phyloP scores from a whole-genome alignment of 345 rosid species.

The Hypericum perforatum region DNA sequence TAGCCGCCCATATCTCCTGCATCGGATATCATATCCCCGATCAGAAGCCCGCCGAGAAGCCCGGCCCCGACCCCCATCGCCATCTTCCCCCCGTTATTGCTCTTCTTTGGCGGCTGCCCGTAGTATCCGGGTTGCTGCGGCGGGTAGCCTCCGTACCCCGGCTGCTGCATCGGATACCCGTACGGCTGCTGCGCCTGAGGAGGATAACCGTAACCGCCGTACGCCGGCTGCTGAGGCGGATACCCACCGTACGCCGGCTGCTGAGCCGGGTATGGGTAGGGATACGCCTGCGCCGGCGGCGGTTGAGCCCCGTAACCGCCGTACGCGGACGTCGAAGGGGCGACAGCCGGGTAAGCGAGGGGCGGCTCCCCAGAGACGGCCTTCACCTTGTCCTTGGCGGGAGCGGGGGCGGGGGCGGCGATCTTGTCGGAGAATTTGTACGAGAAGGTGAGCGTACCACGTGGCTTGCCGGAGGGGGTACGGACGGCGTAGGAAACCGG shows the following conservation, averaged over 20 bases:
- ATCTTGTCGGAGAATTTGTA: conserved; percentile 35
- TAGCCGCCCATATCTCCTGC: no score
- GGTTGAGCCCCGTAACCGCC: not conserved
- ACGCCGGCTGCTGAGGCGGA: conserved; percentile 12
- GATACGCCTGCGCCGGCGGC: conserved; percentile 7
- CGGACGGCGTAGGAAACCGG: conserved; percentile 20
- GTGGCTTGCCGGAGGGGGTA: conserved; percentile 25
- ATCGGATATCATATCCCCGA: no score
- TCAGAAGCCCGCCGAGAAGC: no score
- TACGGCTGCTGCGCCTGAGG: conserved; percentile 4
- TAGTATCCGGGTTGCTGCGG: conserved; percentile 12
- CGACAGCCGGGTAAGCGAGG: conserved; percentile 24
- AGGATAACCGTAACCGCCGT: conserved; percentile 8
- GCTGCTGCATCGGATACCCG: conserved; percentile 16
- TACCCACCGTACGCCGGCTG: conserved; percentile 20
- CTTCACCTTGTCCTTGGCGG: conserved; percentile 6
- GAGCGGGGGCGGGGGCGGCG: conserved; percentile 1
- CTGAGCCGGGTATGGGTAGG: conserved; percentile 16
- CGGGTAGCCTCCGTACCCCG: conserved; percentile 15
- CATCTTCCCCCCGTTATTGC: not conserved
- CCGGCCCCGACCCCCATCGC: no score
- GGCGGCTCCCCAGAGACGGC: conserved; percentile 10
- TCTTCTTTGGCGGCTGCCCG: conserved; percentile 4
- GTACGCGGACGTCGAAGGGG: conserved; percentile 10
- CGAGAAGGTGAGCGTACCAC: conserved; percentile 29